These are phyloP conservation scores for Sugiyamaella valdiviana DNA, from an alignment of 805 yeast genomes.

Conservation along the genomic window DNA sequence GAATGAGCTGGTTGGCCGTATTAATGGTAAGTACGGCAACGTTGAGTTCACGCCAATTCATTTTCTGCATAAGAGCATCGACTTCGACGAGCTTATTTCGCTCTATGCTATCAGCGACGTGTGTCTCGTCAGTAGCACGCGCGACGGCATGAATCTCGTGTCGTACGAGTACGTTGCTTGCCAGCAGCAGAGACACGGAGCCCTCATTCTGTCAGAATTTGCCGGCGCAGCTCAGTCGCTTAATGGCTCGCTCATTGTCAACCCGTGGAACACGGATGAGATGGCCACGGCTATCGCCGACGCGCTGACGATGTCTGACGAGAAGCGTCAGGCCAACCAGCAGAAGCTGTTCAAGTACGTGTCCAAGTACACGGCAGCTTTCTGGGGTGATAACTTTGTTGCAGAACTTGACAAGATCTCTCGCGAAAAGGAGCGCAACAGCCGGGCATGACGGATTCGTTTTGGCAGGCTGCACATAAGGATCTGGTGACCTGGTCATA, in stretches of 20 bases:
- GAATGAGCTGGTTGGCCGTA: constrained; percentile 92
- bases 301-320: constrained; percentile 77
- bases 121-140: constrained; percentile 85
- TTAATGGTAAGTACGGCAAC: constrained; percentile 93
- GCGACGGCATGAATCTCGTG: constrained; percentile 98
- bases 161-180: constrained; percentile 96
- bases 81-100: constrained; percentile 86
- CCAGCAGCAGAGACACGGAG: constrained; percentile 79
- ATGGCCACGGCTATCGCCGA: constrained; percentile 79
- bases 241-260: constrained; percentile 88
- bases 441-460: neutral
- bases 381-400: constrained; percentile 96
- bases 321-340: constrained; percentile 72
- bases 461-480: neutral
- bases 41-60: constrained; percentile 97
- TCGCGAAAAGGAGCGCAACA: neutral
- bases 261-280: constrained; percentile 98
- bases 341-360: constrained; percentile 80
- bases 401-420: constrained; percentile 50
- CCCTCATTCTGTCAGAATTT: constrained; percentile 83
- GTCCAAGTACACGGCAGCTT: constrained; percentile 87
- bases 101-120: constrained; percentile 82
- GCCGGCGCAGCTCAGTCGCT: constrained; percentile 99
- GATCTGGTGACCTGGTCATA: neutral
- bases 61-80: constrained; percentile 86